Percentiles rank a stretch among this genome's conserved stretches.
phyloP scores from a whole-genome alignment of 1,139 yeast genomes.

The Pichia norvegensis region DNA sequence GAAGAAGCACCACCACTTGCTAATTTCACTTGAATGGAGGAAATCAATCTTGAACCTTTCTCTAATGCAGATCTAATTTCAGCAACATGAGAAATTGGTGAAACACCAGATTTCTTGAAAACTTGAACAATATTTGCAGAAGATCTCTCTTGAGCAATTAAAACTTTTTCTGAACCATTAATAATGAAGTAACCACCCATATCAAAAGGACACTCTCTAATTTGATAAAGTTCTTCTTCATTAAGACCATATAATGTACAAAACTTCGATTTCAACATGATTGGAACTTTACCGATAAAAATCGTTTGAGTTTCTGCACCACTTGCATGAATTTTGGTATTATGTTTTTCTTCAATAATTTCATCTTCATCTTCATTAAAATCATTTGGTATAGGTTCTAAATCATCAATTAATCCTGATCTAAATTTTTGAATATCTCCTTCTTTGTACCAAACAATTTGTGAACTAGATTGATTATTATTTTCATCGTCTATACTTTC shows the following conservation, averaged over 20 bases:
- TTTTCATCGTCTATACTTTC: constrained; percentile 65
- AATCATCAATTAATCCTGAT: constrained; percentile 22
- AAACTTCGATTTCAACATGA: constrained; percentile 93
- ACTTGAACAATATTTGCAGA: constrained; percentile 99
- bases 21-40: constrained; percentile 88
- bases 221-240: constrained; percentile 91
- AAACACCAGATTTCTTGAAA: constrained; percentile 94
- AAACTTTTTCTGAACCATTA: constrained; percentile 95
- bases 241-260: constrained; percentile 88
- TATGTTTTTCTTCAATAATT: constrained; percentile 43
- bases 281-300: constrained; percentile 93
- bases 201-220: constrained; percentile 97
- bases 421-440: constrained; percentile 33
- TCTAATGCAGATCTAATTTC: constrained; percentile 95
- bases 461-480: constrained; percentile 30
- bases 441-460: constrained; percentile 26
- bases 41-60: constrained; percentile 90
- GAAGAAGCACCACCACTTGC: constrained; percentile 43
- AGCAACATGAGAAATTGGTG: constrained; percentile 93
- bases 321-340: constrained; percentile 25
- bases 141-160: constrained; percentile 96
- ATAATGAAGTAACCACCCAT: constrained; percentile 99
- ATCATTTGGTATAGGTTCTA: constrained; percentile 26
- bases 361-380: constrained; percentile 33
- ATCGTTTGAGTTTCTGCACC: constrained; percentile 39